A percentile compares a stretch with the other conserved stretches of the same genome.
Evolutionary conservation across 2,329 filamentous ascomycete species (phyloP).

Genomic region (Dothistroma septosporum): DNA sequence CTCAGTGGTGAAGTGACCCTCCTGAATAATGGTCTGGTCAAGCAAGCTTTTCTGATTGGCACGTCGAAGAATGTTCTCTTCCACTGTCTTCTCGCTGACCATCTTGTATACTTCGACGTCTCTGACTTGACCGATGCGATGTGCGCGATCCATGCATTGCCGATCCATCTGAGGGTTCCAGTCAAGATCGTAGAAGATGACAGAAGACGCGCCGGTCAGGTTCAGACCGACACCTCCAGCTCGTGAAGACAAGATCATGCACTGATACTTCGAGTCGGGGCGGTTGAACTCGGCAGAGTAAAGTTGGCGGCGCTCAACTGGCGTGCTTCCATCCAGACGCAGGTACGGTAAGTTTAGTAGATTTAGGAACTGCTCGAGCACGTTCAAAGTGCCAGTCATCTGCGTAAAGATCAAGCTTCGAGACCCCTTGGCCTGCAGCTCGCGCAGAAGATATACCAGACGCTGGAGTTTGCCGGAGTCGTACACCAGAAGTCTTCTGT

Average conservation of each 20-base stretch:
- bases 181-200: conserved; percentile 98
- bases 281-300: conserved; percentile 91
- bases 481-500: conserved; percentile 92
- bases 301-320: conserved; percentile 91
- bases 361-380: conserved; percentile 94
- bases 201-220: conserved; percentile 90
- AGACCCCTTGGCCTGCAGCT: conserved; percentile 83
- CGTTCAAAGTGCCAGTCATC: conserved; percentile 98
- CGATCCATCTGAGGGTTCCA: conserved; percentile 99
- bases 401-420: conserved; percentile 97
- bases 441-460: conserved; percentile 78
- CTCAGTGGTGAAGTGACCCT: conserved; percentile 95
- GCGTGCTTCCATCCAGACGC: conserved; percentile 91
- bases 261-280: conserved; percentile 82
- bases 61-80: conserved; percentile 95
- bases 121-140: conserved; percentile 94
- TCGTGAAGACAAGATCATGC: conserved; percentile 91
- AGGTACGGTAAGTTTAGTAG: conserved; percentile 97
- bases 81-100: conserved; percentile 67
- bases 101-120: conserved; percentile 93
- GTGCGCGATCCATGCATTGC: conserved; percentile 94
- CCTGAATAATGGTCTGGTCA: conserved; percentile 96
- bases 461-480: conserved; percentile 96
- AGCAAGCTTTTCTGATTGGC: conserved; percentile 97
- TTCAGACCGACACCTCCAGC: conserved; percentile 96